Evolutionary conservation across 768 basidiomycete species (phyloP).

Genomic region (Phylloporus sp.): DNA sequence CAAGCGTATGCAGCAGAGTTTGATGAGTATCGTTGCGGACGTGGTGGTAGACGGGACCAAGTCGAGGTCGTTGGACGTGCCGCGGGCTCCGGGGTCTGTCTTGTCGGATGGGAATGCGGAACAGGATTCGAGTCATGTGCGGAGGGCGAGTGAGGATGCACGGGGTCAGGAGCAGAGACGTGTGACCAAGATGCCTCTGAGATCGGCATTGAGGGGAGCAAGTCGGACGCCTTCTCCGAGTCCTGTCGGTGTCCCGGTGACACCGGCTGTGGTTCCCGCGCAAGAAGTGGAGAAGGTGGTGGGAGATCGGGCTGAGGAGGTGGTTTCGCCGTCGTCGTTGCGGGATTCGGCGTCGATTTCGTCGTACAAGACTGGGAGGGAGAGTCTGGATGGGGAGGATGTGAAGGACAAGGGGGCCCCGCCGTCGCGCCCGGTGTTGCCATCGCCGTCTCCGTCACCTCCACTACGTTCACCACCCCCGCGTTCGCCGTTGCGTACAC

Average conservation of each 20-base stretch:
- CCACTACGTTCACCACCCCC: too few relatives aligned
- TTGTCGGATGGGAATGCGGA: neutral
- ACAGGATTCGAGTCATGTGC: neutral
- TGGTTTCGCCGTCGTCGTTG: neutral
- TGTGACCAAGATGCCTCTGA: constrained; percentile 47
- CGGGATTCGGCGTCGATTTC: constrained; percentile 36
- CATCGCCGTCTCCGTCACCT: too few relatives aligned
- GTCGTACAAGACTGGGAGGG: constrained; percentile 64
- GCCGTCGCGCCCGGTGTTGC: neutral
- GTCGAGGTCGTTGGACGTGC: constrained; percentile 22
- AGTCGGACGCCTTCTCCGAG: constrained; percentile 48
- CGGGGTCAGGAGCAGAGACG: constrained; percentile 6
- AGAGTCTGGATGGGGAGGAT: constrained; percentile 37
- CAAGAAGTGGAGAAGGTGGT: neutral
- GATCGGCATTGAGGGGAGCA: constrained; percentile 56
- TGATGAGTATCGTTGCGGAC: constrained; percentile 69
- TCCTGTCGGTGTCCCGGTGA: neutral
- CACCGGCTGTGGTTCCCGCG: neutral
- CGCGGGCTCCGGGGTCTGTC: constrained; percentile 16
- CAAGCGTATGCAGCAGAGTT: constrained; percentile 28
- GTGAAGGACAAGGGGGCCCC: neutral
- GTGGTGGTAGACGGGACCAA: constrained; percentile 39
- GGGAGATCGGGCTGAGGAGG: neutral
- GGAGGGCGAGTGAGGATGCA: neutral
- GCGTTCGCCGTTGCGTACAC: neutral